Base-by-base conservation (phyloP, 83 land plant species). In the Diphasiastrum complanatum region DNA sequence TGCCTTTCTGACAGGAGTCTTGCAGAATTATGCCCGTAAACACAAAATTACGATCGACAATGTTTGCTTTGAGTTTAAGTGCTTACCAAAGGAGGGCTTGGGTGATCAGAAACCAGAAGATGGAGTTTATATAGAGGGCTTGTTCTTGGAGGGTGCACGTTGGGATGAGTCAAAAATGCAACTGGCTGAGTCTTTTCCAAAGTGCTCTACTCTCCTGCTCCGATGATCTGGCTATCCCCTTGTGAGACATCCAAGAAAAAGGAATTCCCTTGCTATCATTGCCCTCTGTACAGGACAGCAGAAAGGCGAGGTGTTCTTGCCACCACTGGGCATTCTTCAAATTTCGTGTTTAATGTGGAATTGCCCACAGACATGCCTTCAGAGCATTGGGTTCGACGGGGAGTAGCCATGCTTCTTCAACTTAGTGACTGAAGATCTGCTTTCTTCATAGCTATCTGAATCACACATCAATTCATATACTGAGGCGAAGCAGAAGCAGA, bases 321-420 rank as follows among this genome's bases (percentile, higher is more conserved):
- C 0, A 75, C 78, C 0, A 75, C 78, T 0, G 78, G 78, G 1
- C 78, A 75, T 38, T 75, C 78, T 11, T 75, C 78, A 33, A 75
- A 75, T 27, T 75, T 75, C 30, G 78, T 75, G 33, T 66, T 69
- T 56, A 69, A 75, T 40, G 73, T 69, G 37, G 78, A 75, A 63
- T 16, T 75, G 58, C 78, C 78, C 47, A 75, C 73, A 11, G 51
- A 63, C 26, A 19, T 2, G 20, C 53, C 57, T 8, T 57, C 73
- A 0, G 78, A 75, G 10, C 73, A 75, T 29, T 75, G 78, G 78
- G 66, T 75, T 14, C 59, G 78, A 57, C 51, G 78, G 16, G 78
- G 78, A 5, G 78, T 75, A 0, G 78, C 78, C 32, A 68, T 75
- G 78, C 67, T 75, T 32, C 67, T 75, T 10, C 68, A 74, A 2